Percentiles rank a stretch among this genome's conserved stretches.
These are phyloP conservation scores for Corymbia maculata DNA, from an alignment of 345 rosid species.

Conservation along the genomic window DNA sequence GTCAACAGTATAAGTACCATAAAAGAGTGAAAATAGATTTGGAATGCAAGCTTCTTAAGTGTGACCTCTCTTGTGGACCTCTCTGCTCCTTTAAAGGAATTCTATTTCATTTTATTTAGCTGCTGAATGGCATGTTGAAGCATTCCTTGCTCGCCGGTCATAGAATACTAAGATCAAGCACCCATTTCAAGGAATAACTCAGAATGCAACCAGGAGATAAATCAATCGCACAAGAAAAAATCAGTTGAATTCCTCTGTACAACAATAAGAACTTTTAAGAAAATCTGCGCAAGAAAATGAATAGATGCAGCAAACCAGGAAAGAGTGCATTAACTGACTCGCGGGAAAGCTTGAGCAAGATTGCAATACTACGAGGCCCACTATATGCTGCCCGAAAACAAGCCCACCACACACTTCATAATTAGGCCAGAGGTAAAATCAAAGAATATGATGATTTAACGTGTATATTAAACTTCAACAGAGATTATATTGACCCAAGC, in stretches of 20 bases:
- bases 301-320: neutral
- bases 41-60: slow-evolving; percentile 63
- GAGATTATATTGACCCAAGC: neutral
- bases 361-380: neutral
- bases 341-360: neutral
- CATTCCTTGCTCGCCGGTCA: slow-evolving; percentile 71
- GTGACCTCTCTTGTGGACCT: slow-evolving; percentile 93
- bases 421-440: neutral
- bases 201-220: neutral
- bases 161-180: slow-evolving; percentile 53
- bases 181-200: neutral
- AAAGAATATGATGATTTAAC: neutral
- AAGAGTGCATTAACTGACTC: neutral
- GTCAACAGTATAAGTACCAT: neutral
- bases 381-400: too few relatives aligned
- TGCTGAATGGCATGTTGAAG: slow-evolving; percentile 81
- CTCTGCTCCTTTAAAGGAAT: slow-evolving; percentile 87
- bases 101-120: slow-evolving; percentile 29
- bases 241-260: neutral
- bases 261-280: neutral
- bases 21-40: slow-evolving; percentile 9
- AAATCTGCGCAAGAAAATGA: neutral
- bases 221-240: too few relatives aligned
- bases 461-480: neutral
- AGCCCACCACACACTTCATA: neutral